Evolutionary conservation across 768 basidiomycete species (phyloP), one percentile per base, ranked within the genome.

Genomic region (Lactarius akahatsu): DNA sequence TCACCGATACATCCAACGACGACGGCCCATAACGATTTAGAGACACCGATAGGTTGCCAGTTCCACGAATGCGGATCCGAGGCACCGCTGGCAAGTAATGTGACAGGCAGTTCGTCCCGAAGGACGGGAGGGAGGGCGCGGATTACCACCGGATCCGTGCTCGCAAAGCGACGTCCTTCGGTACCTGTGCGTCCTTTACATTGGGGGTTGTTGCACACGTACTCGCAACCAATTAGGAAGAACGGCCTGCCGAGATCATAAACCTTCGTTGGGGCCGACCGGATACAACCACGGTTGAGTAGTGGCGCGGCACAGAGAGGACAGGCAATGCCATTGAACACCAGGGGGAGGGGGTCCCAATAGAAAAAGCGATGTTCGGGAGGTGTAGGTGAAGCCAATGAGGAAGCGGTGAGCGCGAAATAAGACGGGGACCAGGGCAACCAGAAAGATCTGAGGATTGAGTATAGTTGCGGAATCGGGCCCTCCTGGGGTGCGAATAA

Each of bases 191-290:
- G 74, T 34, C 80, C 73, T 32, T 78, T 66, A 72, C 89, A 91
- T 26, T 76, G 52, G 1, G 76, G 50, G 34, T 81, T 85, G 59
- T 80, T 81, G 73, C 91, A 93, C 5, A 81, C 79, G 66, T 93
- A 93, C 73, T 90, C 88, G 73, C 90, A 91, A n/a, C 89, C 91
- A 41, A 93, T 90, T 74, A 93, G 82, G 73, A 89, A 92, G 77
- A 92, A 93, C 3, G 90, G 89, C 66, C 85, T 85, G 69, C 87
- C 86, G 58, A 93, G 83, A 71, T 93, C 91, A 73, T 91, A 90
- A 5, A 92, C 82, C 71, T 90, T 92, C 72, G 91, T 78, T 0
- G 91, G 91, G 0, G 91, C 90, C 0, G 83, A 83, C 67, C 80
- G 83, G 75, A 92, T 92, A 50, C 88, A 84, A 3, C 91, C 91